Percentiles rank a stretch among this genome's conserved stretches.
These are phyloP conservation scores for Phaeosphaeriaceae sp. DNA, from an alignment of 2,329 filamentous ascomycete species.

Conservation along the genomic window DNA sequence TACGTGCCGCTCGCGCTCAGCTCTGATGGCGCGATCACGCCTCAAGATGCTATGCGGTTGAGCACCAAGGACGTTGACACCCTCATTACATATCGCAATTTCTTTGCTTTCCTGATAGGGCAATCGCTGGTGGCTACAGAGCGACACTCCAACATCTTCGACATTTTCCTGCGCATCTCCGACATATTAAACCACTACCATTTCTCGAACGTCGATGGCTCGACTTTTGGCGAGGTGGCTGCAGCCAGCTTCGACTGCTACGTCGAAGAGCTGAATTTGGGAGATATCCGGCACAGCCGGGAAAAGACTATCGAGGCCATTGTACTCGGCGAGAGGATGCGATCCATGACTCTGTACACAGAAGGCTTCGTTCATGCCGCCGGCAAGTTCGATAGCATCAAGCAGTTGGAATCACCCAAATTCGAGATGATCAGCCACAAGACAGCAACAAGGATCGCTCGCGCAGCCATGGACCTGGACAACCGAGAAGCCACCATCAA, in stretches of 20 bases:
- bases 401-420: constrained; percentile 72
- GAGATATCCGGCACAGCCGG: constrained; percentile 79
- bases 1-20: constrained; percentile 66
- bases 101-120: constrained; percentile 69
- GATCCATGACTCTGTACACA: constrained; percentile 81
- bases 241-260: constrained; percentile 74
- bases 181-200: constrained; percentile 64
- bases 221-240: constrained; percentile 68
- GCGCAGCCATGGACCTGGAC: constrained; percentile 80
- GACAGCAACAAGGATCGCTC: constrained; percentile 81
- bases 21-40: constrained; percentile 53
- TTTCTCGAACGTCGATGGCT: constrained; percentile 68
- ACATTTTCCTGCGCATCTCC: constrained; percentile 67
- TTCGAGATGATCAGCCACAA: constrained; percentile 72
- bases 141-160: constrained; percentile 61
- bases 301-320: constrained; percentile 91
- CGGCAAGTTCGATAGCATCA: constrained; percentile 79
- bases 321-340: constrained; percentile 87
- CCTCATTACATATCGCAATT: constrained; percentile 66
- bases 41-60: constrained; percentile 36
- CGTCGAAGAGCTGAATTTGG: constrained; percentile 76
- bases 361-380: constrained; percentile 92
- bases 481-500: constrained; percentile 75
- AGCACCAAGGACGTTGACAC: constrained; percentile 61
- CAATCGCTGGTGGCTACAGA: constrained; percentile 67